These are phyloP conservation scores for Scenedesmus sp. DNA, from an alignment of 163 green algal species.

Conservation along the genomic window DNA sequence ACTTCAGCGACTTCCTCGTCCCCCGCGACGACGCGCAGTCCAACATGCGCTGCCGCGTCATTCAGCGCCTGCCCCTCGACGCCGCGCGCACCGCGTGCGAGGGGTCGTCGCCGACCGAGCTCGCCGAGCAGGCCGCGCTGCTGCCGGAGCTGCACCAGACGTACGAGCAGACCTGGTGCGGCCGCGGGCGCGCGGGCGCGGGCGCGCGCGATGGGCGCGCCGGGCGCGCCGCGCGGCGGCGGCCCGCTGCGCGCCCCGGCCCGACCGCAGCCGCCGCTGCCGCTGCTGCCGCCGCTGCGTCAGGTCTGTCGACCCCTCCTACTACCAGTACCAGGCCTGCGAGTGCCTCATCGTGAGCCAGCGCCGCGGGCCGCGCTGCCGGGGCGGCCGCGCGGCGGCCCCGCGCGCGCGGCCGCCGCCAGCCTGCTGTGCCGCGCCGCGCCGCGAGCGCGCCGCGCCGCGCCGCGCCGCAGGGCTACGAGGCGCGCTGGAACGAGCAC, in stretches of 20 bases:
- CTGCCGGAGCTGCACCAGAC: constrained; percentile 9
- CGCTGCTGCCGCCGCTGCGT: too few relatives aligned
- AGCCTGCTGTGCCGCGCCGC: too few relatives aligned
- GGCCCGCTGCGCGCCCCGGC: too few relatives aligned
- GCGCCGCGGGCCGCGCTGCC: neutral
- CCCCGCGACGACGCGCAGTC: constrained; percentile 15
- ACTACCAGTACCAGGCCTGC: constrained; percentile 40
- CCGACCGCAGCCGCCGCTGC: too few relatives aligned
- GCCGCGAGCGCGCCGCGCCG: too few relatives aligned
- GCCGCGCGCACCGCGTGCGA: neutral
- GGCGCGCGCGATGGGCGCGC: too few relatives aligned
- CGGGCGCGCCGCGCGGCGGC: too few relatives aligned
- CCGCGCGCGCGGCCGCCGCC: too few relatives aligned
- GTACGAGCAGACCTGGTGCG: constrained; percentile 37
- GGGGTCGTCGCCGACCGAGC: neutral
- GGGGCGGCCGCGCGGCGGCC: too few relatives aligned
- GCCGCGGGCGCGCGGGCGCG: too few relatives aligned
- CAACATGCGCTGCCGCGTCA: constrained; percentile 40
- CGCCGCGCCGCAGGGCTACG: constrained; percentile 23
- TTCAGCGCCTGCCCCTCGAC: neutral
- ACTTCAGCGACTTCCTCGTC: constrained; percentile 14
- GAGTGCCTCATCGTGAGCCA: constrained; percentile 37
- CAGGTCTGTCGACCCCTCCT: constrained; percentile 26
- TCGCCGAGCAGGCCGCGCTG: neutral
- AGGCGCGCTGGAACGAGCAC: constrained; percentile 8